Evolutionary conservation across 2,329 filamentous ascomycete genomes (phyloP), one percentile per base, ranked within the genome.

Genomic region (Penicillium hesseltinei): DNA sequence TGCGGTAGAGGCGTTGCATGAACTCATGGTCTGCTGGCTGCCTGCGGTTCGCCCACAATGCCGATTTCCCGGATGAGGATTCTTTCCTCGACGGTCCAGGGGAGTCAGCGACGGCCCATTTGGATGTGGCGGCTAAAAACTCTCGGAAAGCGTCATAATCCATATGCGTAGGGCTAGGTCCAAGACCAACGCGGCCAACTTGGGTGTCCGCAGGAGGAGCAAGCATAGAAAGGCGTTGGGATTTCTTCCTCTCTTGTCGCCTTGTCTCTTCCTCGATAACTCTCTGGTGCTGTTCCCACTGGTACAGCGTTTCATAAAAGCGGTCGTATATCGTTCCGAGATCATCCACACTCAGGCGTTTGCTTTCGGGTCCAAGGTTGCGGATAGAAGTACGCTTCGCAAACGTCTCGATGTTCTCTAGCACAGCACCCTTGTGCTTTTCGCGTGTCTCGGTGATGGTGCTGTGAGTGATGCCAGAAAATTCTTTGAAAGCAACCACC

Each of bases 401-500:
- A 70, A 99, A 99, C 66, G 86, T 96, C 77, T 97, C 94, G 69
- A 99, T 97, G 64, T 92, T 97, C 73, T 92, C 92, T 55, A 99
- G 81, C 33, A 99, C 94, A 0, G 90, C 88, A 69, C 94, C 91
- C 75, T 97, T 97, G 76, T 97, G 95, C 75, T 92, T 96, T 40
- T 90, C 82, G 23, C 94, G 87, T 70, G 95, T 83, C 64, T 97
- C 94, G 0, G 89, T 89, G 59, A 99, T 92, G 50, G 88, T 96
- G 70, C 87, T 88, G 71, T 99, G 93, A 0, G 94, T 99, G 65
- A 99, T 96, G 40, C 88, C 91, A 0, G 93, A 89, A 71, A 99
- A 99, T 71, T 99, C 94, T 67, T 97, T 97, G 78, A 99, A 99
- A 0, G 94, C 94, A 21, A 97, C 94, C 3, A 99, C 94, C 92